These are phyloP conservation scores for Cystofilobasidium ferigula DNA, from an alignment of 768 basidiomycete species.

Conservation along the genomic window DNA sequence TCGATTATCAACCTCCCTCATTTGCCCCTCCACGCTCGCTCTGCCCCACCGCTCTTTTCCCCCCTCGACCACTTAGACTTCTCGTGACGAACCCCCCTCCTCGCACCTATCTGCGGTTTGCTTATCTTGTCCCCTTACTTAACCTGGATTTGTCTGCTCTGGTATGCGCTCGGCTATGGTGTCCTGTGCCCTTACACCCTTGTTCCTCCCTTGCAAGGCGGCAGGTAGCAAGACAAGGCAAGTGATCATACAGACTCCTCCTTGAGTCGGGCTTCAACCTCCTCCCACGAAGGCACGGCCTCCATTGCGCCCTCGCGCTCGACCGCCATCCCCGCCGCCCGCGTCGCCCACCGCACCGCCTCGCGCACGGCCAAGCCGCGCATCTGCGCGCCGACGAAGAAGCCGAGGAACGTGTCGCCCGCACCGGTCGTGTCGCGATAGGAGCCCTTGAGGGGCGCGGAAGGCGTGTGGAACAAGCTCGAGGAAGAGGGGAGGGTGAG, in stretches of 20 bases:
- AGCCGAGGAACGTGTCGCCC: conserved; percentile 34
- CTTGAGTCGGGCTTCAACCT: conserved; percentile 27
- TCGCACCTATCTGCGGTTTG: too few relatives aligned
- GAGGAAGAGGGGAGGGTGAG: conserved; percentile 26
- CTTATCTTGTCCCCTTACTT: too few relatives aligned
- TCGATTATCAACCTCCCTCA: too few relatives aligned
- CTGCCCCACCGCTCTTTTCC: too few relatives aligned
- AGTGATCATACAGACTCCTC: not conserved
- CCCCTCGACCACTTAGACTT: too few relatives aligned
- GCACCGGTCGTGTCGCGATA: conserved; percentile 34
- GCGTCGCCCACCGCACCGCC: conserved; percentile 2
- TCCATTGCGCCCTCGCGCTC: conserved; percentile 35
- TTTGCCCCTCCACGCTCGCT: too few relatives aligned
- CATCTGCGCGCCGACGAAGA: conserved; percentile 21
- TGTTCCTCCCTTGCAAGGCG: not conserved
- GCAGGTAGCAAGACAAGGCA: too few relatives aligned
- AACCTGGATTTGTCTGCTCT: not conserved
- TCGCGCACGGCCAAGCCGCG: not conserved
- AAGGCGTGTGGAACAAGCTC: conserved; percentile 27
- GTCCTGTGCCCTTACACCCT: too few relatives aligned
- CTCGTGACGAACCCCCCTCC: too few relatives aligned
- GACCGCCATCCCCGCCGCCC: conserved; percentile 33
- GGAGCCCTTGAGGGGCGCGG: not conserved
- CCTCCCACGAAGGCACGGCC: conserved; percentile 29
- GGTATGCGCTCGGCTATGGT: not conserved